Evolutionary conservation across 2,329 filamentous ascomycete genomes (phyloP).

Genomic region (Hypoxylon sp.): DNA sequence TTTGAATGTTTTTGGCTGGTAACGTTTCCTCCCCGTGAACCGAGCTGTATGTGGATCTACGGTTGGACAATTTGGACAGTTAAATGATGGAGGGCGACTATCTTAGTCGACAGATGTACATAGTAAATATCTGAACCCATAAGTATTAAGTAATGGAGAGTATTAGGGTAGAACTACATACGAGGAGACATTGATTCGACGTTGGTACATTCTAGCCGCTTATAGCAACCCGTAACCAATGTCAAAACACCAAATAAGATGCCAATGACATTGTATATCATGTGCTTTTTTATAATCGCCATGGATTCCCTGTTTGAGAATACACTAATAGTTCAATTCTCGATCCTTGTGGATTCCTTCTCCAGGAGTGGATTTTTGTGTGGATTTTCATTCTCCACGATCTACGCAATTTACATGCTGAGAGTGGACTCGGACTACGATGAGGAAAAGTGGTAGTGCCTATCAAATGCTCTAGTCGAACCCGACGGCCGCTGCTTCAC

Average conservation of each 20-base stretch:
- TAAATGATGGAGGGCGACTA: constrained; percentile 9
- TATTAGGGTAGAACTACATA: constrained; percentile 16
- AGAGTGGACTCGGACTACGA: constrained; percentile 31
- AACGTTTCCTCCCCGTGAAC: constrained; percentile 24
- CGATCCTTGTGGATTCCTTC: constrained; percentile 31
- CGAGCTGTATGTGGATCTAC: constrained; percentile 10
- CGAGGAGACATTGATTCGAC: constrained; percentile 5
- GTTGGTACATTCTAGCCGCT: constrained; percentile 28
- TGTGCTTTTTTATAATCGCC: constrained; percentile 16
- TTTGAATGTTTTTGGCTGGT: constrained; percentile 16
- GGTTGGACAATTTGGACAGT: constrained; percentile 16
- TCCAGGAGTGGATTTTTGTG: constrained; percentile 25
- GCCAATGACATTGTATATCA: constrained; percentile 25
- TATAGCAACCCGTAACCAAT: constrained; percentile 28
- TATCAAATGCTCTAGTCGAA: constrained; percentile 27
- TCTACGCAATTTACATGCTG: constrained; percentile 29
- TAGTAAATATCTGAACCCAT: background rate
- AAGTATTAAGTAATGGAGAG: constrained; percentile 20
- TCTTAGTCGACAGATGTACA: constrained; percentile 12
- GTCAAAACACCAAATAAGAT: background rate
- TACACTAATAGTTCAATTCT: constrained; percentile 25
- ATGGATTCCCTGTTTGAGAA: constrained; percentile 27
- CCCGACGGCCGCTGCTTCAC: constrained; percentile 11
- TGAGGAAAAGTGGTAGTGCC: constrained; percentile 17
- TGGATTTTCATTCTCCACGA: constrained; percentile 34